phyloP scores from a whole-genome alignment of 1,284 basidiomycete species.

The Sutorius eximius region DNA sequence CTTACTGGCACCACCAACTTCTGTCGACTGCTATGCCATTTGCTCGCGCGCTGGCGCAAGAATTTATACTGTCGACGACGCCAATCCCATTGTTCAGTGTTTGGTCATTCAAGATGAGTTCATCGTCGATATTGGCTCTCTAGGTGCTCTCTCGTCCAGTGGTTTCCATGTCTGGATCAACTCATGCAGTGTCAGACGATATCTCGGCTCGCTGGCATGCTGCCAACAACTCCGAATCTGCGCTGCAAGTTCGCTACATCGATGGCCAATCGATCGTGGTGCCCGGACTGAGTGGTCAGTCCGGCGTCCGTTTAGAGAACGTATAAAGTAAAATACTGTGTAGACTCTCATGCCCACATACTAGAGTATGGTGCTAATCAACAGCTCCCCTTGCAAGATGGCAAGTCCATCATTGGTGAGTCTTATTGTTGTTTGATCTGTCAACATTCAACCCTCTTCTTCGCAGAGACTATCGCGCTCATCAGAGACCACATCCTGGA shows the following conservation, averaged over 20 bases:
- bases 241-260: constrained; percentile 49
- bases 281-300: constrained; percentile 66
- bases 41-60: constrained; percentile 52
- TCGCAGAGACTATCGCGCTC: constrained; percentile 60
- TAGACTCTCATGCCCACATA: constrained; percentile 83
- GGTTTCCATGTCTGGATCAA: background rate
- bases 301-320: constrained; percentile 9
- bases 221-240: constrained; percentile 16
- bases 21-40: constrained; percentile 49
- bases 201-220: constrained; percentile 44
- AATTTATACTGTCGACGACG: constrained; percentile 62
- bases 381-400: constrained; percentile 65
- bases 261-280: constrained; percentile 57
- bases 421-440: background rate
- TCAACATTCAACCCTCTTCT: background rate
- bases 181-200: constrained; percentile 38
- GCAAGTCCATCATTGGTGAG: constrained; percentile 56
- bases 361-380: constrained; percentile 72
- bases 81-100: constrained; percentile 53
- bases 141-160: constrained; percentile 44
- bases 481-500: constrained; percentile 66
- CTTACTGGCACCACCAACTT: background rate
- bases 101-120: constrained; percentile 51
- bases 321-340: background rate
- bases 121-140: constrained; percentile 55